A percentile compares a stretch with the other conserved stretches of the same genome.
phyloP scores from a whole-genome alignment of 352 stramenopile species.

The Globisporangium acanthophoron region DNA sequence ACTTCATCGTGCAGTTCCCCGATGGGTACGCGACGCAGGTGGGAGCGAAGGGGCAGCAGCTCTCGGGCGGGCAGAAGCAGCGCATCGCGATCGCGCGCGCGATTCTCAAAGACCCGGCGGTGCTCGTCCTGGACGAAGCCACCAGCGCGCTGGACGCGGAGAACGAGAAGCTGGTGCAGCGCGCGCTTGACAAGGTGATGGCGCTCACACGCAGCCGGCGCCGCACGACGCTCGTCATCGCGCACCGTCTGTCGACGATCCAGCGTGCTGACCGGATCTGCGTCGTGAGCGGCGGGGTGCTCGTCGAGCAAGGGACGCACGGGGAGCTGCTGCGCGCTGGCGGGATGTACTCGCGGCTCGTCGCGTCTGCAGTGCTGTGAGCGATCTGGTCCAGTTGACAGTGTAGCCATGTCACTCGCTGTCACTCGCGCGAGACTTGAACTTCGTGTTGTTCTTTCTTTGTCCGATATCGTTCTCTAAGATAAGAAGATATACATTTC shows the following conservation, averaged over 20 bases:
- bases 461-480: neutral
- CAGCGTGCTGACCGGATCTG: conserved; percentile 23
- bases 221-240: conserved; percentile 84
- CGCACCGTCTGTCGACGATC: conserved; percentile 78
- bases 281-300: conserved; percentile 18
- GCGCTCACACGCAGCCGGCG: conserved; percentile 11
- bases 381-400: neutral
- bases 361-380: neutral
- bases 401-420: conserved; percentile 1
- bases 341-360: conserved; percentile 20
- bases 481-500: neutral
- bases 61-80: conserved; percentile 50
- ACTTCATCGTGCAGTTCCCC: conserved; percentile 82
- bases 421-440: neutral
- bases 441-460: neutral
- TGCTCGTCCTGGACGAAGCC: conserved; percentile 58
- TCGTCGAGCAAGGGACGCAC: conserved; percentile 29
- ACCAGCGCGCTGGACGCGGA: conserved; percentile 85
- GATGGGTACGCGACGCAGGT: conserved; percentile 88
- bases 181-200: conserved; percentile 23
- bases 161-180: conserved; percentile 59
- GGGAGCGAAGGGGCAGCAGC: conserved; percentile 33
- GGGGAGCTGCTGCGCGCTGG: conserved; percentile 12
- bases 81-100: conserved; percentile 38
- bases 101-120: conserved; percentile 24